A percentile compares a stretch with the other conserved stretches of the same genome.
phyloP scores from a whole-genome alignment of 2,329 filamentous ascomycete genomes.

The Pestalotiopsis sp. region DNA sequence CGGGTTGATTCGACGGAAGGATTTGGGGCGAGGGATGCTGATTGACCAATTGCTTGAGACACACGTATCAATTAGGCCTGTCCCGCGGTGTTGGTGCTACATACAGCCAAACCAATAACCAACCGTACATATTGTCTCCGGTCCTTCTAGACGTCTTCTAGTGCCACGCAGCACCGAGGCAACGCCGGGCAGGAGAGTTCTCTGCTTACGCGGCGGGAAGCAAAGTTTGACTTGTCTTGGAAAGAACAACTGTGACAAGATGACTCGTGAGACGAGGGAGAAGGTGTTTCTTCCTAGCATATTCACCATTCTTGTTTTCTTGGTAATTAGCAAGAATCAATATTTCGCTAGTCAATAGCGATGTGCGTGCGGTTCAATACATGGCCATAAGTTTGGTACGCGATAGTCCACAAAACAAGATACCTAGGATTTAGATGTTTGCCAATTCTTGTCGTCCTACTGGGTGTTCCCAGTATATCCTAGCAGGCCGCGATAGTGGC shows the following conservation, averaged over 20 bases:
- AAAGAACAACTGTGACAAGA: background rate
- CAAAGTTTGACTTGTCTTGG: background rate
- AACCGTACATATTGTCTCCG: background rate
- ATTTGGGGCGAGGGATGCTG: background rate
- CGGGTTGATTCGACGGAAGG: background rate
- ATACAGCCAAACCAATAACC: background rate
- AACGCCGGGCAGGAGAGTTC: background rate
- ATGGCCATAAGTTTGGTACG: too few species aligned
- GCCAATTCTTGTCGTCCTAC: too few species aligned
- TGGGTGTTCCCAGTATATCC: too few species aligned
- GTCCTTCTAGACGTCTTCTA: slow-evolving; percentile 9
- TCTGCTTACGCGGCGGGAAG: background rate
- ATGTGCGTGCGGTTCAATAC: too few species aligned
- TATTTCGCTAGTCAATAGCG: too few species aligned
- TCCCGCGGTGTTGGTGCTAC: background rate
- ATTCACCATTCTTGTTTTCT: too few species aligned
- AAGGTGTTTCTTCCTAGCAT: background rate
- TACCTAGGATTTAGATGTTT: too few species aligned
- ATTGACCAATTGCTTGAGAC: background rate
- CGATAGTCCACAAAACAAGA: too few species aligned
- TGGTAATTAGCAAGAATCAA: too few species aligned
- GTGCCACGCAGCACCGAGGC: background rate
- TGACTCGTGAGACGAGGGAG: background rate
- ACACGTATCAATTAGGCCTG: background rate
- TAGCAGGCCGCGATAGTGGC: background rate